These are phyloP conservation scores for Waltergamsia citrina DNA, from an alignment of 2,329 filamentous ascomycete genomes.

Conservation along the genomic window DNA sequence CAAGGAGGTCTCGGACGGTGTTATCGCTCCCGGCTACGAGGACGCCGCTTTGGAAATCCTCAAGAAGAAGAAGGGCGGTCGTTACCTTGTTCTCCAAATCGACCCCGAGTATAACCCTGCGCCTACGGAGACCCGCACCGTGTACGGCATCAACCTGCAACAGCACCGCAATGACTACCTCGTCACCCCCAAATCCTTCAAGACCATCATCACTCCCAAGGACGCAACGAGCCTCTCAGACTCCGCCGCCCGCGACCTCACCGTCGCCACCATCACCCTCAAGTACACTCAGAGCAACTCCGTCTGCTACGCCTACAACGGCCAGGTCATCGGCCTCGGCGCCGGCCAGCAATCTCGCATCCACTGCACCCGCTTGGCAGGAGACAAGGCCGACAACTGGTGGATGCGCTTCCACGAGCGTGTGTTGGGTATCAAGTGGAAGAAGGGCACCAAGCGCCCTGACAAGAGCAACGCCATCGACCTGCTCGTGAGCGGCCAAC, in stretches of 20 bases:
- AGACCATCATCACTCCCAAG: conserved; percentile 78
- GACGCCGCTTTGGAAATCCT: conserved; percentile 82
- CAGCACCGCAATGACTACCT: conserved; percentile 90
- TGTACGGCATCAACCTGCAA: conserved; percentile 80
- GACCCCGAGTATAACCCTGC: conserved; percentile 77
- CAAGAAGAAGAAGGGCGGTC: conserved; percentile 96
- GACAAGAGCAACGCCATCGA: conserved; percentile 99
- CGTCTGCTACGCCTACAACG: conserved; percentile 92
- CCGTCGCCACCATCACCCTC: conserved; percentile 90
- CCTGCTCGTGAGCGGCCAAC: conserved; percentile 81
- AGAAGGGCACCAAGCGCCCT: conserved; percentile 90
- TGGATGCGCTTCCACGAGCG: conserved; percentile 97
- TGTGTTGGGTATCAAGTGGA: conserved; percentile 85
- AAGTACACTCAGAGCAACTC: conserved; percentile 99
- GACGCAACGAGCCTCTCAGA: conserved; percentile 64
- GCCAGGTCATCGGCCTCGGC: conserved; percentile 87
- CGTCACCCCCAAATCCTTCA: conserved; percentile 80
- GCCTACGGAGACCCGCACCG: conserved; percentile 73
- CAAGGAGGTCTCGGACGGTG: conserved; percentile 93
- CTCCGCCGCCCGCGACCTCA: conserved; percentile 77
- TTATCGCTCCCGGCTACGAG: conserved; percentile 84
- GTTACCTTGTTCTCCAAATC: conserved; percentile 93
- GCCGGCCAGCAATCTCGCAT: conserved; percentile 97
- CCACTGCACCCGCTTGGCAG: conserved; percentile 93
- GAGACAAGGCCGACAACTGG: conserved; percentile 99